Evolutionary conservation across 176 grass and related monocot species (phyloP), one percentile per base, ranked within the genome.

Genomic region (Raddia distichophylla): DNA sequence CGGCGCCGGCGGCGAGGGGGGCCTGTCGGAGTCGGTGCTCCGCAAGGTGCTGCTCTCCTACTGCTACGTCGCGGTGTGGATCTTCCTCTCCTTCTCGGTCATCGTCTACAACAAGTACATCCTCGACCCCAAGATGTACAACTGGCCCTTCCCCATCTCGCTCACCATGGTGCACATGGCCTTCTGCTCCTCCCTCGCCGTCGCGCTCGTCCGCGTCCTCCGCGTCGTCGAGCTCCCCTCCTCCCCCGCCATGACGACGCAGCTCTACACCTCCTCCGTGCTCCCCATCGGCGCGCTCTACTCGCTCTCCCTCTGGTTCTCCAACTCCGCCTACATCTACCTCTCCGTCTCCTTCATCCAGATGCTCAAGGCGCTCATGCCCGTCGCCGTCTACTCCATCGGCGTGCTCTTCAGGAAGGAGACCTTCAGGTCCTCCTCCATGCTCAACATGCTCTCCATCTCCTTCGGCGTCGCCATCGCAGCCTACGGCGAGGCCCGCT

Each of bases 91-190:
- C 90, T 98, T 98, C 86, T 27, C 90, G 10, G 95, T 98, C 52
- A 98, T 98, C 88, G 88, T 98, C 62, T 98, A 88, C 92, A 98
- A 98, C 95, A 98, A 98, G 88, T 98, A 98, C 88, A 93, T 98
- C 88, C 88, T 95, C 37, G 95, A 98, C 77, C 95, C 95, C 40
- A 95, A 93, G 90, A 95, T 98, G 92, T 98, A 98, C 84, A 88
- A 86, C 75, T 98, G 95, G 95, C 88, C 92, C 8, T 98, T 98
- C 90, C 95, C 95, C 27, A 95, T 98, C 88, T 93, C 92, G 0
- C 95, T 98, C 74, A 98, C 95, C 88, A 93, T 98, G 88, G 85
- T 98, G 55, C 95, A 98, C 71, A 98, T 98, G 92, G 88, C 86
- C 60, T 98, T 98, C 88, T 98, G 92, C 92, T 91, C 95, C 66